These are phyloP conservation scores for Beta vulgaris DNA, from an alignment of 148 eudicot species.

Conservation along the genomic window DNA sequence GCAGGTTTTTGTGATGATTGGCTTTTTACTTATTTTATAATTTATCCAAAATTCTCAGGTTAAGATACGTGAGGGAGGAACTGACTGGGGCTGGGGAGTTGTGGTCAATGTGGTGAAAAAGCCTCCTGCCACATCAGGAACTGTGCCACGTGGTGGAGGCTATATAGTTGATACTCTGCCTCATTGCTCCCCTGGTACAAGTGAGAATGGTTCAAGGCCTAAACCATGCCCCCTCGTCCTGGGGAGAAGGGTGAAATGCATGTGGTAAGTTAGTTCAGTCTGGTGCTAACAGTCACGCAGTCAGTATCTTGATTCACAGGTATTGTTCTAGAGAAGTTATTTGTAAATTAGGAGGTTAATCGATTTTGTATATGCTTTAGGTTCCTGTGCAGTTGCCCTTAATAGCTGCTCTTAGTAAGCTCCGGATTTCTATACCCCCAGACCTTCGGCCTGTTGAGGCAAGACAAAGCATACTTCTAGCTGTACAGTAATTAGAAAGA, in stretches of 20 bases:
- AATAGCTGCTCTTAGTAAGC: slow-evolving; percentile 76
- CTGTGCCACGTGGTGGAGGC: slow-evolving; percentile 59
- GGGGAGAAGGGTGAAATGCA: slow-evolving; percentile 99
- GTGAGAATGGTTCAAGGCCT: slow-evolving; percentile 87
- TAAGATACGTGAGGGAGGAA: slow-evolving; percentile 79
- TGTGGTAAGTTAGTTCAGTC: slow-evolving; percentile 66
- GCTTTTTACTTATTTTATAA: background rate
- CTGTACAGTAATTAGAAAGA: slow-evolving; percentile 79
- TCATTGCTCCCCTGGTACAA: slow-evolving; percentile 84
- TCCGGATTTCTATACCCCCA: slow-evolving; percentile 72
- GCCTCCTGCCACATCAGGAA: slow-evolving; percentile 52
- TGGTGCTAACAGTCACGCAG: background rate
- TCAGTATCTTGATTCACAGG: background rate
- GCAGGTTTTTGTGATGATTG: background rate
- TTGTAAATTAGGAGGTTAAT: slow-evolving; percentile 11
- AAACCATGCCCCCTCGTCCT: slow-evolving; percentile 94
- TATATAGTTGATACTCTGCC: slow-evolving; percentile 92
- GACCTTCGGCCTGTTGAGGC: slow-evolving; percentile 91
- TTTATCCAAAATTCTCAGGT: slow-evolving; percentile 50
- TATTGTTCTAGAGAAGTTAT: slow-evolving; percentile 5
- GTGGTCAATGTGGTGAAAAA: slow-evolving; percentile 94
- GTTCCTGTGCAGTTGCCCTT: slow-evolving; percentile 94
- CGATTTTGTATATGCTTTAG: slow-evolving; percentile 29
- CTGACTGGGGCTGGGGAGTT: slow-evolving; percentile 99
- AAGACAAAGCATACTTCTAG: slow-evolving; percentile 80